Percentiles rank a stretch among this genome's conserved stretches.
phyloP scores from a whole-genome alignment of 371 early-diverging fungal species.

The Rhizomucor pusillus region DNA sequence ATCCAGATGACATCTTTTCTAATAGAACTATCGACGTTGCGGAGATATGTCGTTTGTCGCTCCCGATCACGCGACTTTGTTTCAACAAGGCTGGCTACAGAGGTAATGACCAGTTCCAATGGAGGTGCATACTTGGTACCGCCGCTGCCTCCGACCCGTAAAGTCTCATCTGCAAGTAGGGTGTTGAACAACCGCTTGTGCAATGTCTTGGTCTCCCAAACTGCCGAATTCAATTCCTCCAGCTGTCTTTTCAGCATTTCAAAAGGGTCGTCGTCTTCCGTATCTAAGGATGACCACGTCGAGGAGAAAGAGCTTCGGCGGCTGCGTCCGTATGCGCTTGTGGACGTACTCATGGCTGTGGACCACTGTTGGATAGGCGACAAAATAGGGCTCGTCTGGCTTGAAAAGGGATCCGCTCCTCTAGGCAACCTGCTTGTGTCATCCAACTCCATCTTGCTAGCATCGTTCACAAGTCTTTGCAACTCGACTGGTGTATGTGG shows the following conservation, averaged over 20 bases:
- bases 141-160: not conserved
- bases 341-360: conserved; percentile 25
- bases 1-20: conserved; percentile 41
- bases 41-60: conserved; percentile 39
- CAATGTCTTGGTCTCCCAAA: conserved; percentile 51
- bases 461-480: conserved; percentile 5
- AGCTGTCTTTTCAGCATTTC: conserved; percentile 46
- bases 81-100: conserved; percentile 41
- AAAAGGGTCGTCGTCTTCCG: conserved; percentile 49
- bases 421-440: conserved; percentile 17
- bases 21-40: conserved; percentile 33
- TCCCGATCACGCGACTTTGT: conserved; percentile 46
- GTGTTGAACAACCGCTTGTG: conserved; percentile 48
- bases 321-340: conserved; percentile 26
- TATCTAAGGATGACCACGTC: conserved; percentile 29
- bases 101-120: conserved; percentile 43
- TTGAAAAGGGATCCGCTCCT: conserved; percentile 14
- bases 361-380: conserved; percentile 37
- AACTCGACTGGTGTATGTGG: conserved; percentile 1
- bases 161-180: conserved; percentile 28
- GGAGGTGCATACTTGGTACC: conserved; percentile 36
- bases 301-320: conserved; percentile 42
- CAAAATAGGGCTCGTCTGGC: conserved; percentile 23
- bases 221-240: conserved; percentile 45
- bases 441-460: conserved; percentile 8